phyloP scores from a whole-genome alignment of 78 protist genomes.

The Dictyostelium purpureum region DNA sequence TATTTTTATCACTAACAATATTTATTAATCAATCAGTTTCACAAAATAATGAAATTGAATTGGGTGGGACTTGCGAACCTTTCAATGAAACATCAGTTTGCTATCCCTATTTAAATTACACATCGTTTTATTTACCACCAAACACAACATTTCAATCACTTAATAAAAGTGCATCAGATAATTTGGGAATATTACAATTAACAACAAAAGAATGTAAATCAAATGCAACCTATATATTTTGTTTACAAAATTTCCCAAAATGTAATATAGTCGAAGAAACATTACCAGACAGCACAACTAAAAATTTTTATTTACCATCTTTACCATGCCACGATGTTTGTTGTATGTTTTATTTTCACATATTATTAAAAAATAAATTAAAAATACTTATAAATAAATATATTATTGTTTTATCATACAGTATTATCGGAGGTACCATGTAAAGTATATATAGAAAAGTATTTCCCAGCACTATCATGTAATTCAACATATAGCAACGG shows the following conservation, averaged over 20 bases:
- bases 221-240: not conserved
- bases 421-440: not conserved
- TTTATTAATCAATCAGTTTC: no score
- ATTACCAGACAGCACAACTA: not conserved
- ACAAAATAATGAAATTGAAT: not conserved
- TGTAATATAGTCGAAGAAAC: not conserved
- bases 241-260: not conserved
- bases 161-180: not conserved
- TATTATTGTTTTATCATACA: not conserved
- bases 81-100: not conserved
- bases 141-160: not conserved
- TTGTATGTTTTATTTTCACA: no score
- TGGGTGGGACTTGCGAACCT: not conserved
- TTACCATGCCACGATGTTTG: constrained; percentile 7
- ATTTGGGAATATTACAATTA: not conserved
- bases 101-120: not conserved
- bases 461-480: not conserved
- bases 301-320: constrained; percentile 2
- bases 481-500: not conserved
- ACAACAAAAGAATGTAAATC: not conserved
- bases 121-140: not conserved
- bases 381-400: no score
- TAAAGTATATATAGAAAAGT: not conserved
- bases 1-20: no score
- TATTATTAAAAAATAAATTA: no score